Evolutionary conservation across 768 basidiomycete species (phyloP), one percentile per base, ranked within the genome.

Genomic region (Lactarius evosmus): DNA sequence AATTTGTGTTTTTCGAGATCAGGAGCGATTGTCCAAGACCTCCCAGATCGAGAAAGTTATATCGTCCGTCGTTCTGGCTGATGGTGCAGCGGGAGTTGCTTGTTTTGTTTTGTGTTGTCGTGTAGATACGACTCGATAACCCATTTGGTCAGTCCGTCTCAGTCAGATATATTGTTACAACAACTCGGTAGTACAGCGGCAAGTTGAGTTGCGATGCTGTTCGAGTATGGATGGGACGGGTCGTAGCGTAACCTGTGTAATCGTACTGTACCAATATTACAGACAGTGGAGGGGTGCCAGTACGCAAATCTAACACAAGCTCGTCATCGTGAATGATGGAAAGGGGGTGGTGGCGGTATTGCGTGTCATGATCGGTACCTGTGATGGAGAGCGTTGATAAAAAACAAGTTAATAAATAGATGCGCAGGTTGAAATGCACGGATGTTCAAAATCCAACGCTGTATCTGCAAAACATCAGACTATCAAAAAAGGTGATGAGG

Each of bases 141-240:
- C n/a, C 19, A 38, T 63, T 65, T 6, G 54, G 54, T 22, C 12
- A n/a, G 19, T 22, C 25, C 16, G 22, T 9, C 5, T 29, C 44
- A 33, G 19, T 62, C 34, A 36, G 29, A 36, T 65, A 55, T 56
- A n/a, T 38, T n/a, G n/a, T 40, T 66, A 67, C 66, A 62, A 60
- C 36, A 16, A 7, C 44, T 56, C 58, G 2, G 58, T 51, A 56
- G 58, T 51, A 56, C 36, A 56, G 54, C 70, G 67, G 70, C 73
- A 74, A 74, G 73, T 74, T 74, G 73, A 74, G 73, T 74, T 72
- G 73, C 72, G 59, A 65, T 64, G 60, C 61, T 51, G 61, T 29
- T 41, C 30, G 63, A 53, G 61, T 22, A 25, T 61, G 56, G 63
- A 56, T 49, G 19, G 58, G 33, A 19, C 14, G 32, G 56, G 40